Evolutionary conservation across 2,329 filamentous ascomycete species (phyloP).

Genomic region (Seiridium unicorne): DNA sequence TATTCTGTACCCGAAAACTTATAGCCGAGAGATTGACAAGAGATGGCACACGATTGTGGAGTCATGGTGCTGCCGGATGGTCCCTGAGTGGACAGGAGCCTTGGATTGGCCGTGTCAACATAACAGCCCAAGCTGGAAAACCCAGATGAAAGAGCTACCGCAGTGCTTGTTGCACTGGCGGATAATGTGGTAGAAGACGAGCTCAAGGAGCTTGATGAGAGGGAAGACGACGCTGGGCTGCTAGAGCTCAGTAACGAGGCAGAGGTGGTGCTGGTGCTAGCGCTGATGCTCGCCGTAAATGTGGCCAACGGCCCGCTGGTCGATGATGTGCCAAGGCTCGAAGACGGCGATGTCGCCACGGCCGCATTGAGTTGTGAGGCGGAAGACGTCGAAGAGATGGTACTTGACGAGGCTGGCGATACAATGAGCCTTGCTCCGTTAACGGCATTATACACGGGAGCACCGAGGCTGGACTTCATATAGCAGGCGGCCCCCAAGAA

Average conservation of each 20-base stretch:
- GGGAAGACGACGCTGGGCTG: neutral
- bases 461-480: neutral
- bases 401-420: neutral
- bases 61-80: slow-evolving; percentile 27
- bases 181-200: neutral
- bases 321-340: neutral
- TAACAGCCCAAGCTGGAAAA: slow-evolving; percentile 34
- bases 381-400: neutral
- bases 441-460: neutral
- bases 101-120: slow-evolving; percentile 29
- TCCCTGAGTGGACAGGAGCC: slow-evolving; percentile 24
- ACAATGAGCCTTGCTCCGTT: neutral
- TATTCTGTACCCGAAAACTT: neutral
- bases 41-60: slow-evolving; percentile 27
- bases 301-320: neutral
- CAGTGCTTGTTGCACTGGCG: slow-evolving; percentile 1
- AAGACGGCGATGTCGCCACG: neutral
- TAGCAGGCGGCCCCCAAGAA: neutral
- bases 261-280: neutral
- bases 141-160: slow-evolving; percentile 3
- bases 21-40: slow-evolving; percentile 17
- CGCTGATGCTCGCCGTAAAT: neutral
- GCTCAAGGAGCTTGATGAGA: neutral
- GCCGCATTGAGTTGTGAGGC: too few species aligned
- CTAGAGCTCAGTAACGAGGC: neutral